Evolutionary conservation across 2,329 filamentous ascomycete species (phyloP).

Genomic region (Ceratocystis papillata): DNA sequence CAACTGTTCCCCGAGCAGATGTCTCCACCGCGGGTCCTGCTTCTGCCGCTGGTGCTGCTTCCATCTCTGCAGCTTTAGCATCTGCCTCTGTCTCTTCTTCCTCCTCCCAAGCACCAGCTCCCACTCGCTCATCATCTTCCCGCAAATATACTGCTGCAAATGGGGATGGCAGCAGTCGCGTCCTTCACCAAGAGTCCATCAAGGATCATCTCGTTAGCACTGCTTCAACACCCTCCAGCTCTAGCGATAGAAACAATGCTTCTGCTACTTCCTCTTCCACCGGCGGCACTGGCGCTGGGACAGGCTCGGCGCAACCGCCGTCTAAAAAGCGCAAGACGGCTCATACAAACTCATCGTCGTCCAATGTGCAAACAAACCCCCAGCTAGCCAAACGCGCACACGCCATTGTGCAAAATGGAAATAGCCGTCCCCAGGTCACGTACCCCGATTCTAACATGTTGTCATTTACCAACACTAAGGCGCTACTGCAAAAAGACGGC

Average conservation of each 20-base stretch:
- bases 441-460: constrained; percentile 70
- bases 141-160: constrained; percentile 36
- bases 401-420: constrained; percentile 18
- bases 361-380: constrained; percentile 21
- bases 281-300: too few relatives aligned
- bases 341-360: constrained; percentile 28
- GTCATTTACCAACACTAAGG: constrained; percentile 65
- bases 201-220: constrained; percentile 18
- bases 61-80: constrained; percentile 29
- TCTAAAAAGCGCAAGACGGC: constrained; percentile 82
- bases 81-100: constrained; percentile 28
- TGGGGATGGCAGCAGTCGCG: constrained; percentile 28
- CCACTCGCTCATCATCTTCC: constrained; percentile 31
- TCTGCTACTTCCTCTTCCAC: too few relatives aligned
- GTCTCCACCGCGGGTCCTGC: background rate
- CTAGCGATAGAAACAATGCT: constrained; percentile 28
- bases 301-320: constrained; percentile 33
- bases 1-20: constrained; percentile 14
- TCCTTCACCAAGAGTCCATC: constrained; percentile 21
- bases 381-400: constrained; percentile 17
- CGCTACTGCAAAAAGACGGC: constrained; percentile 55
- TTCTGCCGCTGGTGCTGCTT: constrained; percentile 33
- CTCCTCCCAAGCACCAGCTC: constrained; percentile 33
- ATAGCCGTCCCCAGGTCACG: constrained; percentile 11
- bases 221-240: constrained; percentile 16